phyloP scores from a whole-genome alignment of 495 filamentous ascomycete genomes.

The Thermochaetoides thermophila region DNA sequence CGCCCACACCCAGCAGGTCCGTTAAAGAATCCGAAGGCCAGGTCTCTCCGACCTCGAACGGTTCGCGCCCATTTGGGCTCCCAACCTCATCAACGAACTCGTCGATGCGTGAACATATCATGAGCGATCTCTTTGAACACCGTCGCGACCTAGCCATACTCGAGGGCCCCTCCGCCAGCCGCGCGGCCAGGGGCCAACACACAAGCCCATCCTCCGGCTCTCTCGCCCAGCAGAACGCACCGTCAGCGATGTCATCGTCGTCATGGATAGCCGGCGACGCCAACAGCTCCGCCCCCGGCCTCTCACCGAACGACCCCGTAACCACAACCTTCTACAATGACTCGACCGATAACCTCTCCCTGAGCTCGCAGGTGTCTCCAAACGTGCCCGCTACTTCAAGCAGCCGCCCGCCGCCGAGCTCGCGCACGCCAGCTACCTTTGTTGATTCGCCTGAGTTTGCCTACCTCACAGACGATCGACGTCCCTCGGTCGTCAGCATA shows the following conservation, averaged over 20 bases:
- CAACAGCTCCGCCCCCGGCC: conserved; percentile 8
- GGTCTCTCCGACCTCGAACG: conserved; percentile 34
- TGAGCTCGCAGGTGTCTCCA: conserved; percentile 46
- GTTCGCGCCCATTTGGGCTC: conserved; percentile 27
- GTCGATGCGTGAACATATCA: conserved; percentile 31
- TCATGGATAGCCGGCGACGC: background rate
- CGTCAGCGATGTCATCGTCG: conserved; percentile 14
- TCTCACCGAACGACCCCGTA: conserved; percentile 18
- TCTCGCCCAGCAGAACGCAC: conserved; percentile 27
- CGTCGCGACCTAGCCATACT: conserved; percentile 57
- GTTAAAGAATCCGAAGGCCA: conserved; percentile 33
- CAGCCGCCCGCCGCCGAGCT: conserved; percentile 49
- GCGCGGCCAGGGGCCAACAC: conserved; percentile 31
- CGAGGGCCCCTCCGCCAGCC: conserved; percentile 39
- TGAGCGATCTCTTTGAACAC: conserved; percentile 47
- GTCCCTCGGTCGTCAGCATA: conserved; percentile 79
- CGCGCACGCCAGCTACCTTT: conserved; percentile 31
- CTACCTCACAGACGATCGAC: conserved; percentile 56
- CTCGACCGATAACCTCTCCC: conserved; percentile 46
- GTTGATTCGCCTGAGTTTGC: conserved; percentile 55
- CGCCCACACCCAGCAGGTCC: conserved; percentile 12
- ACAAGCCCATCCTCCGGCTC: conserved; percentile 37
- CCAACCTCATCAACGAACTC: conserved; percentile 35
- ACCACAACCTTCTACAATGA: conserved; percentile 47
- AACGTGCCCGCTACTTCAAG: no score